These are phyloP conservation scores for Fusarium chlamydosporum DNA, from an alignment of 2,329 filamentous ascomycete genomes.

Conservation along the genomic window DNA sequence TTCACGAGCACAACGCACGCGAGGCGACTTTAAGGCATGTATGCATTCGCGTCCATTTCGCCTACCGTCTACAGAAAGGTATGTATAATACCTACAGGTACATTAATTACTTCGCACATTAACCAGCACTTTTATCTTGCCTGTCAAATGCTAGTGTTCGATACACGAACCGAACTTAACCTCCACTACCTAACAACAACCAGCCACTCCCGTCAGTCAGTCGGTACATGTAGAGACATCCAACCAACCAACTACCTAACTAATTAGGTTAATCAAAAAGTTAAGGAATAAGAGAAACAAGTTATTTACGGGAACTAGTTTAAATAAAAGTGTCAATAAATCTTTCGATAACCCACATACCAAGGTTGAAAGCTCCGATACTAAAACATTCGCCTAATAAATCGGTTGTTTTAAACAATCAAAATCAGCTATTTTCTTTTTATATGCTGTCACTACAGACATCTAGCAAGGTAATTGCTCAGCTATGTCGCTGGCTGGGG, in stretches of 20 bases:
- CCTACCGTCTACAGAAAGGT: background rate
- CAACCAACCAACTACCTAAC: background rate
- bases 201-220: constrained; percentile 36
- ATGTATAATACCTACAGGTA: background rate
- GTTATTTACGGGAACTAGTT: constrained; percentile 1
- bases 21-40: background rate
- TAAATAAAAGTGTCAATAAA: constrained; percentile 19
- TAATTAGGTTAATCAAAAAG: background rate
- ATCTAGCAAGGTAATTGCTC: background rate
- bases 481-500: constrained; percentile 15
- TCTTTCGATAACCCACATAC: constrained; percentile 35
- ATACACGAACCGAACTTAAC: constrained; percentile 23
- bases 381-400: constrained; percentile 19
- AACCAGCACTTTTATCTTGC: background rate
- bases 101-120: background rate
- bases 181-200: constrained; percentile 32
- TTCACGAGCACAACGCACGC: background rate
- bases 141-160: constrained; percentile 28
- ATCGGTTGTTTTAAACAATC: constrained; percentile 4
- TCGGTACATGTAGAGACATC: background rate
- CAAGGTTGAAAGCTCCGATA: constrained; percentile 18
- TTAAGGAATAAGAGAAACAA: constrained; percentile 3
- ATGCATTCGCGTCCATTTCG: constrained; percentile 13
- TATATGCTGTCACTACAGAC: constrained; percentile 4
- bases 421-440: constrained; percentile 5